Conservation (phyloP, 139 green algal genomes). For the Gonium pectorale region DNA sequence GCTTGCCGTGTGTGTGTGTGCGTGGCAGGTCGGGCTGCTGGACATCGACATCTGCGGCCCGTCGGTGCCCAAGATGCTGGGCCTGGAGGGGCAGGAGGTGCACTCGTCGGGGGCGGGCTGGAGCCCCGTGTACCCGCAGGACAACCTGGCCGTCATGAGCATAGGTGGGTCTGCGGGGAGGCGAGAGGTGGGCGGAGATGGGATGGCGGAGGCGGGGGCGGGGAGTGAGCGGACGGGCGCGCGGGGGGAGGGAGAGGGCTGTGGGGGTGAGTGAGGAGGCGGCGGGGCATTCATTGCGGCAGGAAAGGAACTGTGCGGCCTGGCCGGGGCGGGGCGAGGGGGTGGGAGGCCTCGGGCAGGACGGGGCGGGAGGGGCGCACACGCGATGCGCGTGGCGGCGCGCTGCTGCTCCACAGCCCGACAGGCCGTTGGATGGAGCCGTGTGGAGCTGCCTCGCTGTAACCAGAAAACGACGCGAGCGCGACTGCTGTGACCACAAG, state of each 20-base stretch:
- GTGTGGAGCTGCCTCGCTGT: too few species aligned
- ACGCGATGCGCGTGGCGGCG: too few species aligned
- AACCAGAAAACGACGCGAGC: too few species aligned
- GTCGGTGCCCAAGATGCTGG: constrained; percentile 94
- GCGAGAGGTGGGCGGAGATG: background rate
- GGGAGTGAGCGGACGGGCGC: background rate
- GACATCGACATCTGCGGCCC: constrained; percentile 99
- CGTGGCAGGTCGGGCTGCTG: constrained; percentile 90
- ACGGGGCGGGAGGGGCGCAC: too few species aligned
- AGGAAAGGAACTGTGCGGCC: too few species aligned
- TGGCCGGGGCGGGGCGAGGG: too few species aligned
- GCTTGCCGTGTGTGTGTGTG: too few species aligned
- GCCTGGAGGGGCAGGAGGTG: constrained; percentile 90
- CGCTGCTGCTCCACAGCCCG: too few species aligned
- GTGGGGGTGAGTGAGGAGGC: background rate
- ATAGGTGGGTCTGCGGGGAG: constrained; percentile 73
- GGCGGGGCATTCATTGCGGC: background rate
- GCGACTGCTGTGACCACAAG: too few species aligned
- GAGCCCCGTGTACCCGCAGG: constrained; percentile 94
- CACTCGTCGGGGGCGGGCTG: constrained; percentile 89
- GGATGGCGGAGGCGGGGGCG: background rate
- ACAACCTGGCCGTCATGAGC: constrained; percentile 98
- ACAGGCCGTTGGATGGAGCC: too few species aligned
- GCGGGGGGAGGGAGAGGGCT: too few species aligned
- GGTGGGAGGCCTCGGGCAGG: too few species aligned